Conservation (phyloP, 1,284 basidiomycete species). For the Apiotrichum porosum region DNA sequence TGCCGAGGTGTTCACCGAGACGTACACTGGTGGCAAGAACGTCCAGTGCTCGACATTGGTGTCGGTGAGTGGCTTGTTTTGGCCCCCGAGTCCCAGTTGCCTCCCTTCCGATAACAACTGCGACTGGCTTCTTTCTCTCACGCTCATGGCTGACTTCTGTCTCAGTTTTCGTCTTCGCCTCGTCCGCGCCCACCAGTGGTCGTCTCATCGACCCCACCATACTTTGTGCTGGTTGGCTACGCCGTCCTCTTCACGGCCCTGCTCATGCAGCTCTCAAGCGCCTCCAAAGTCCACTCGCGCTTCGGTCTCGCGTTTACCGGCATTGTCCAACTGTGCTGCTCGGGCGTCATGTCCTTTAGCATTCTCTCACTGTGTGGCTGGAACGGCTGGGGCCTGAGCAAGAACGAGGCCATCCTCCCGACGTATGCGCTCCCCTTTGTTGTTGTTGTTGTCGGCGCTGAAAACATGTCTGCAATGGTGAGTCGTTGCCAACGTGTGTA, state of each 20-base stretch:
- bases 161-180: constrained; percentile 3
- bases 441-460: constrained; percentile 90
- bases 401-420: constrained; percentile 42
- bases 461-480: constrained; percentile 95
- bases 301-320: constrained; percentile 91
- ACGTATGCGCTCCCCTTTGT: constrained; percentile 77
- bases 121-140: constrained; percentile 4
- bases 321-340: constrained; percentile 80
- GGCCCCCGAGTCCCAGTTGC: no score
- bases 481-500: constrained; percentile 25
- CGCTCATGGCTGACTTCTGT: not conserved
- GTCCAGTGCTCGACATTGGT: constrained; percentile 13
- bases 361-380: constrained; percentile 53
- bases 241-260: constrained; percentile 72
- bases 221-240: constrained; percentile 75
- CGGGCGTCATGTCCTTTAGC: constrained; percentile 87
- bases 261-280: constrained; percentile 67
- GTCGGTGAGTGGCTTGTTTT: constrained; percentile 20
- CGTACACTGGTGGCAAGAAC: constrained; percentile 12
- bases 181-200: not conserved
- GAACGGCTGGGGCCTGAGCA: constrained; percentile 38
- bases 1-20: constrained; percentile 40
- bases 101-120: no score
- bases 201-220: constrained; percentile 50
- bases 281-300: constrained; percentile 82